phyloP scores from a whole-genome alignment of 2,329 filamentous ascomycete genomes.

The Herpotrichia juniperi region DNA sequence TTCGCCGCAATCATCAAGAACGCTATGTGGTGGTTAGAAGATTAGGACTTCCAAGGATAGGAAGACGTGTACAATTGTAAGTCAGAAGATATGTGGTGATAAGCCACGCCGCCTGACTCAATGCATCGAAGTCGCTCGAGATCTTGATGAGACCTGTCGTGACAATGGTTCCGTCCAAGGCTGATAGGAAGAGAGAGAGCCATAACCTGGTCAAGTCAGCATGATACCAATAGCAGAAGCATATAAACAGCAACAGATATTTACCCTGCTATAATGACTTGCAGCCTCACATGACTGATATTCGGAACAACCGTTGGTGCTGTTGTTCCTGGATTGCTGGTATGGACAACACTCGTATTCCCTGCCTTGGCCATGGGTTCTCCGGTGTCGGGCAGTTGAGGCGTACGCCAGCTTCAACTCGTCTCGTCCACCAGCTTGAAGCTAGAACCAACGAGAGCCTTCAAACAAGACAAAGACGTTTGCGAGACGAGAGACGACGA shows the following conservation, averaged over 20 bases:
- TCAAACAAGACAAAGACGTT: background rate
- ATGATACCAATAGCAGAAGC: background rate
- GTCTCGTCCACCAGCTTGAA: too few relatives aligned
- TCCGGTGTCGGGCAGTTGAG: too few relatives aligned
- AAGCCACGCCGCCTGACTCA: conserved; percentile 38
- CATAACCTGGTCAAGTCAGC: conserved; percentile 26
- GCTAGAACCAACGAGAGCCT: too few relatives aligned
- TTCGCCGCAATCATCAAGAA: conserved; percentile 44
- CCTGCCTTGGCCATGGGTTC: conserved; percentile 11
- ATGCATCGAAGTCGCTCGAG: conserved; percentile 31
- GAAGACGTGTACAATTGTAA: conserved; percentile 28
- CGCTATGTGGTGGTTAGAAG: conserved; percentile 12
- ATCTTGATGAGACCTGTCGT: conserved; percentile 40
- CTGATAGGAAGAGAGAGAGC: conserved; percentile 41
- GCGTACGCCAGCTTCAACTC: too few relatives aligned
- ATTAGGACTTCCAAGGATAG: background rate
- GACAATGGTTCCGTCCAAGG: conserved; percentile 40
- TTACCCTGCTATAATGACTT: conserved; percentile 35
- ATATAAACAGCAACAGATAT: background rate
- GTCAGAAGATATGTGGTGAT: conserved; percentile 40
- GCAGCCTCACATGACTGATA: conserved; percentile 28
- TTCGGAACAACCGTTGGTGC: conserved; percentile 17
- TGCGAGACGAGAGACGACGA: too few relatives aligned
- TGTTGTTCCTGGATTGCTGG: background rate
- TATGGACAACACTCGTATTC: background rate